phyloP scores from a whole-genome alignment of 805 yeast genomes.

The Pichia cabralensis region DNA sequence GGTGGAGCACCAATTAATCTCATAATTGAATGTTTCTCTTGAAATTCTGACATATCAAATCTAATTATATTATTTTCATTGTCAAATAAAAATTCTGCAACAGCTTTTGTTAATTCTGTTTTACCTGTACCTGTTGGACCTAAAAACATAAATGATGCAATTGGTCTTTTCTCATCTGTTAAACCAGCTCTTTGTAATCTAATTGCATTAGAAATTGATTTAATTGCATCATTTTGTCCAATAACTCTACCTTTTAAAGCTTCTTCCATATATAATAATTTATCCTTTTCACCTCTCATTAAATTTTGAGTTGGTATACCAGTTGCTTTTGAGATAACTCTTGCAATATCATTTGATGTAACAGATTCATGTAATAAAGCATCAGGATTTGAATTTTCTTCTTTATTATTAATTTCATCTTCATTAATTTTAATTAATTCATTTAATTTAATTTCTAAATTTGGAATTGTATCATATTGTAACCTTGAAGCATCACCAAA shows the following conservation, averaged over 20 bases:
- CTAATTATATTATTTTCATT: constrained; percentile 80
- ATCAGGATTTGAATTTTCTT: constrained; percentile 21
- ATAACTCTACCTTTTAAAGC: constrained; percentile 69
- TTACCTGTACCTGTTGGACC: constrained; percentile 99
- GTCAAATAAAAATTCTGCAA: constrained; percentile 87
- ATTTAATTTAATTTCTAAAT: constrained; percentile 52
- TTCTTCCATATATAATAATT: constrained; percentile 78
- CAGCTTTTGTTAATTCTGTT: constrained; percentile 86
- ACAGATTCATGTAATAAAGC: constrained; percentile 78
- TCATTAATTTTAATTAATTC: constrained; percentile 28
- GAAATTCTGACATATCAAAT: constrained; percentile 97
- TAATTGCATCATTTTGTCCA: constrained; percentile 94
- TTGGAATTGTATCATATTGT: constrained; percentile 81
- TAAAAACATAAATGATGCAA: constrained; percentile 90
- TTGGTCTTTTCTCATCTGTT: constrained; percentile 89
- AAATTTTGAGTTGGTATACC: constrained; percentile 90
- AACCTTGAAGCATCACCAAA: constrained; percentile 84
- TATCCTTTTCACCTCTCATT: constrained; percentile 90
- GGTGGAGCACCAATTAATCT: constrained; percentile 97
- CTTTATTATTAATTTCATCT: constrained; percentile 18
- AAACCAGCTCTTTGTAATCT: constrained; percentile 94
- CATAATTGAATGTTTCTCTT: constrained; percentile 85
- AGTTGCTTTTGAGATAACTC: constrained; percentile 87
- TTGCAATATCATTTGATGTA: constrained; percentile 87
- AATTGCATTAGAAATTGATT: constrained; percentile 86